These are phyloP conservation scores for Podila verticillata DNA, from an alignment of 192 early-diverging fungal species.

Conservation along the genomic window DNA sequence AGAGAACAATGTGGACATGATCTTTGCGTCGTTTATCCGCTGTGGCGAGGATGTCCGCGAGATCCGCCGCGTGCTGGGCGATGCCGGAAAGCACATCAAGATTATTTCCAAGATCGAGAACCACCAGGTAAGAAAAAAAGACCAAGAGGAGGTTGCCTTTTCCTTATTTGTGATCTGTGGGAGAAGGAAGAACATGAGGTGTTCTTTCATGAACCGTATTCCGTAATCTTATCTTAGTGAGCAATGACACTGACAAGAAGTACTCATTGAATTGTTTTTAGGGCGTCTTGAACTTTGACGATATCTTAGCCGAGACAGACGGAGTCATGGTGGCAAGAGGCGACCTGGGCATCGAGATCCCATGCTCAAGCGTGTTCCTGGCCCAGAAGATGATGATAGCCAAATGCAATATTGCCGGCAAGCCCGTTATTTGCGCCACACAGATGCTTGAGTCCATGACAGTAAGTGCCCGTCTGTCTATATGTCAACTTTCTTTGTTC, in stretches of 20 bases:
- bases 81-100: conserved; percentile 84
- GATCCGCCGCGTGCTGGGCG: conserved; percentile 84
- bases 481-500: not conserved
- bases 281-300: conserved; percentile 94
- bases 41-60: conserved; percentile 88
- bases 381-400: conserved; percentile 97
- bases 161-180: too few species aligned
- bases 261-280: conserved; percentile 28
- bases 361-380: conserved; percentile 87
- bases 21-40: conserved; percentile 95
- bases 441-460: conserved; percentile 97
- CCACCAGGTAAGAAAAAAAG: conserved; percentile 55
- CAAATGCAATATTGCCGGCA: conserved; percentile 94
- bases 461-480: conserved; percentile 25
- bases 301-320: conserved; percentile 89
- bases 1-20: conserved; percentile 90
- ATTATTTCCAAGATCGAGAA: conserved; percentile 97
- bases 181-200: too few species aligned
- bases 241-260: too few species aligned
- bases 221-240: too few species aligned
- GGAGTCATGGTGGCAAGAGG: conserved; percentile 97
- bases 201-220: too few species aligned
- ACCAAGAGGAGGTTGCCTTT: too few species aligned
- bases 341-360: conserved; percentile 94
- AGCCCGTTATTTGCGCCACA: conserved; percentile 92